A percentile compares a stretch with the other conserved stretches of the same genome.
Evolutionary conservation across 2,329 filamentous ascomycete genomes (phyloP).

Genomic region (Nigrospora oryzae): DNA sequence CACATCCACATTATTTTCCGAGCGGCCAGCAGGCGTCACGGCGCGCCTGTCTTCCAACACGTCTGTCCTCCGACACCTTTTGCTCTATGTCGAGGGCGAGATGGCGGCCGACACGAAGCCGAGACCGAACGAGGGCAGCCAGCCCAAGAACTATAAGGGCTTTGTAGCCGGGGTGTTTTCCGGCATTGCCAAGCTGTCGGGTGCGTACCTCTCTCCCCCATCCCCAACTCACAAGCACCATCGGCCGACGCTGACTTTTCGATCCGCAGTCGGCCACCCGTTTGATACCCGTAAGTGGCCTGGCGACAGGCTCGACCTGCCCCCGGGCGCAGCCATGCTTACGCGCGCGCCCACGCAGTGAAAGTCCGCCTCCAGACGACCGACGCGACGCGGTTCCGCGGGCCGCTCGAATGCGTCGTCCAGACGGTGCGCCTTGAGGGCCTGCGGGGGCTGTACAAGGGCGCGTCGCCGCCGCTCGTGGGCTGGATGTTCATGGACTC

Average conservation of each 20-base stretch:
- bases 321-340: no score
- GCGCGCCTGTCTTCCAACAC: no score
- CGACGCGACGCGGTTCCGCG: constrained; percentile 65
- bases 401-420: constrained; percentile 76
- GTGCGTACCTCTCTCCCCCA: constrained; percentile 35
- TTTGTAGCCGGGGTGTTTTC: constrained; percentile 96
- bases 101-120: constrained; percentile 26
- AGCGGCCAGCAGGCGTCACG: background rate
- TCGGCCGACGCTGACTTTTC: background rate
- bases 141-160: constrained; percentile 69
- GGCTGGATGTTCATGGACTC: constrained; percentile 99
- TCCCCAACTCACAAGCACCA: no score
- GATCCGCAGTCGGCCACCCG: constrained; percentile 50
- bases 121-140: constrained; percentile 15
- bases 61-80: background rate
- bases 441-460: constrained; percentile 82
- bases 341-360: constrained; percentile 37
- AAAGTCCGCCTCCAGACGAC: constrained; percentile 95
- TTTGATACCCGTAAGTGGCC: constrained; percentile 57
- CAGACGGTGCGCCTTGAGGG: constrained; percentile 85
- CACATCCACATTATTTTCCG: background rate
- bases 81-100: background rate
- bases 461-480: constrained; percentile 80
- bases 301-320: no score
- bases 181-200: constrained; percentile 80